Conservation (phyloP, 1,284 basidiomycete species). For the Rhodotorula sp. region DNA sequence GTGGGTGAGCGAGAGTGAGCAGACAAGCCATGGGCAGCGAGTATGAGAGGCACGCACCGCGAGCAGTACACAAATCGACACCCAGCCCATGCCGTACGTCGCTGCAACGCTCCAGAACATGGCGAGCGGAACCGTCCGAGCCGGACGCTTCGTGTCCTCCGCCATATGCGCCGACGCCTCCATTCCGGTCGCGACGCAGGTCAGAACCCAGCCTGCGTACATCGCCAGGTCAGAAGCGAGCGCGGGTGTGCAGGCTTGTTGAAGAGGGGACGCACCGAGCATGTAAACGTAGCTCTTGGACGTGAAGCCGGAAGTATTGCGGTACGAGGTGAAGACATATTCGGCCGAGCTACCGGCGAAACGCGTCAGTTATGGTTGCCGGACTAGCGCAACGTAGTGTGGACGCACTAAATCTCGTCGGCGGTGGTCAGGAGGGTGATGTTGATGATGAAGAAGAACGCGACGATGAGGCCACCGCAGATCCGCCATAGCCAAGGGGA, state of each 20-base stretch:
- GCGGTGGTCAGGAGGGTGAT: constrained; percentile 36
- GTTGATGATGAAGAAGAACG: constrained; percentile 38
- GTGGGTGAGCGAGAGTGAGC: not conserved
- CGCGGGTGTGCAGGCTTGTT: too few relatives aligned
- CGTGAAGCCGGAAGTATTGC: constrained; percentile 42
- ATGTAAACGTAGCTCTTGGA: constrained; percentile 44
- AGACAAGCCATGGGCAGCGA: too few relatives aligned
- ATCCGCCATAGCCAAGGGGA: constrained; percentile 44
- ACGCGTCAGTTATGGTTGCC: not conserved
- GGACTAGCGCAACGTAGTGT: too few relatives aligned
- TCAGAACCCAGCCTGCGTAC: constrained; percentile 24
- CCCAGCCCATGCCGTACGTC: constrained; percentile 44
- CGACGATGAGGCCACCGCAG: constrained; percentile 34
- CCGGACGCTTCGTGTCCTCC: constrained; percentile 44
- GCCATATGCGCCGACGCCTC: constrained; percentile 45
- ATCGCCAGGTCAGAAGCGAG: not conserved
- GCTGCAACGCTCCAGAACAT: constrained; percentile 44
- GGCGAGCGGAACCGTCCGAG: constrained; percentile 43
- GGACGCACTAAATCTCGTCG: constrained; percentile 13
- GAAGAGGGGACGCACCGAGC: constrained; percentile 40
- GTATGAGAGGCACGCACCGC: constrained; percentile 12
- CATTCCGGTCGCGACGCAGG: constrained; percentile 44
- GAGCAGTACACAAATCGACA: constrained; percentile 38
- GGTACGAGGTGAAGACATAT: constrained; percentile 42
- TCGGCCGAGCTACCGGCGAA: constrained; percentile 26